Base-by-base conservation (phyloP, 805 yeast genomes). In the Saturnispora hagleri region DNA sequence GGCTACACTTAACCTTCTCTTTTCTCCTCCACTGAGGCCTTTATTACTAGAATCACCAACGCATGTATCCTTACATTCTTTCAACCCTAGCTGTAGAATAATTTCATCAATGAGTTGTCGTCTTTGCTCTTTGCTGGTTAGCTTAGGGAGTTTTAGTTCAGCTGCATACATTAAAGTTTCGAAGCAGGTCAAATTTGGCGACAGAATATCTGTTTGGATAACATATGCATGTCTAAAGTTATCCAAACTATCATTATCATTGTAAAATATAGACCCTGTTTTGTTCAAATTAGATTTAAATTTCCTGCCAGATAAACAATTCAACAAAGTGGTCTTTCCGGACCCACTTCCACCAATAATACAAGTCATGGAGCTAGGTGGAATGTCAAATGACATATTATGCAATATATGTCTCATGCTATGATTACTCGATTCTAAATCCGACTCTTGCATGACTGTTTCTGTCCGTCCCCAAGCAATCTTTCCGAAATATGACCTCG, bases 291-390 rank as follows among this genome's bases (percentile, higher is more conserved):
- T 68, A 9, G 69, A 63, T 0, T 48, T 56, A 27, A 64, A 51
- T 15, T 60, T 69, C 56, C 84, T 65, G 45, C 79, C 75, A 0
- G 88, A 81, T 46, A 84, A 63, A 0, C 80, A 79, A 61, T 88
- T 88, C 22, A 88, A 69, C 43, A 88, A 63, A 0, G 96, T 86
- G 0, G 96, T 88, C 61, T 89, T 88, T 3, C 95, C 96, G 3
- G 89, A 80, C 0, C 96, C 96, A 0, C 90, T 84, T 0, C 95
- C 91, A 2, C 96, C 96, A 70, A 89, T 76, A 9, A 88, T 84
- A 5, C 95, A 95, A 66, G 88, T 73, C 38, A 89, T 66, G 9
- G 83, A 71, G 17, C 87, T 86, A 13, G 77, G 64, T 0, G 79
- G 76, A 10, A 86, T 70, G 48, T 79, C 80, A 54, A 86, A 73